Percentiles rank a stretch among this genome's conserved stretches.
phyloP scores from a whole-genome alignment of 352 stramenopile species.

The Aphanomyces cochlioides region DNA sequence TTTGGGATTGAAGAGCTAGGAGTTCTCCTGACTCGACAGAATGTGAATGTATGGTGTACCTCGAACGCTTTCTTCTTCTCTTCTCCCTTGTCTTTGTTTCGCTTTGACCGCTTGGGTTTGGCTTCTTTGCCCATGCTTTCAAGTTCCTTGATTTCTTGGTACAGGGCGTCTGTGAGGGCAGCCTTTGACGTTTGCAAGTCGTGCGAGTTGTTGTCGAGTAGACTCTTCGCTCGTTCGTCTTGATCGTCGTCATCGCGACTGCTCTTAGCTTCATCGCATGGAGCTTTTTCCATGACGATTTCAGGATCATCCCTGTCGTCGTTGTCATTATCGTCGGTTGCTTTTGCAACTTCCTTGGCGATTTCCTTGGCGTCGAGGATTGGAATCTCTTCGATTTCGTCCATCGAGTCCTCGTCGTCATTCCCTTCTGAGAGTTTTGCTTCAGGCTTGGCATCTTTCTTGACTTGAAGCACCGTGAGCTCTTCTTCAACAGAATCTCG shows the following conservation, averaged over 20 bases:
- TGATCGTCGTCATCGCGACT: conserved; percentile 23
- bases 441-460: conserved; percentile 51
- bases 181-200: conserved; percentile 32
- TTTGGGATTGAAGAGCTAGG: conserved; percentile 75
- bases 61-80: conserved; percentile 51
- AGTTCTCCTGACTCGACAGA: background rate
- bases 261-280: conserved; percentile 31
- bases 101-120: conserved; percentile 16
- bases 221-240: conserved; percentile 27
- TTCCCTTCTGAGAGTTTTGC: conserved; percentile 29
- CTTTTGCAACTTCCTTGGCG: conserved; percentile 33
- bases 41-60: background rate
- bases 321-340: conserved; percentile 37
- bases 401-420: conserved; percentile 52
- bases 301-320: conserved; percentile 35
- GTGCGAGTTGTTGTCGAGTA: conserved; percentile 31
- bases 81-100: conserved; percentile 60
- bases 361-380: conserved; percentile 59
- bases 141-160: conserved; percentile 29
- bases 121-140: conserved; percentile 24
- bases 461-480: conserved; percentile 48
- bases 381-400: conserved; percentile 76
- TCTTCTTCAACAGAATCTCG: conserved; percentile 66
- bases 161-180: conserved; percentile 24
- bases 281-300: conserved; percentile 60